Evolutionary conservation across 2,329 filamentous ascomycete species (phyloP).

Genomic region (Lomentospora prolificans): DNA sequence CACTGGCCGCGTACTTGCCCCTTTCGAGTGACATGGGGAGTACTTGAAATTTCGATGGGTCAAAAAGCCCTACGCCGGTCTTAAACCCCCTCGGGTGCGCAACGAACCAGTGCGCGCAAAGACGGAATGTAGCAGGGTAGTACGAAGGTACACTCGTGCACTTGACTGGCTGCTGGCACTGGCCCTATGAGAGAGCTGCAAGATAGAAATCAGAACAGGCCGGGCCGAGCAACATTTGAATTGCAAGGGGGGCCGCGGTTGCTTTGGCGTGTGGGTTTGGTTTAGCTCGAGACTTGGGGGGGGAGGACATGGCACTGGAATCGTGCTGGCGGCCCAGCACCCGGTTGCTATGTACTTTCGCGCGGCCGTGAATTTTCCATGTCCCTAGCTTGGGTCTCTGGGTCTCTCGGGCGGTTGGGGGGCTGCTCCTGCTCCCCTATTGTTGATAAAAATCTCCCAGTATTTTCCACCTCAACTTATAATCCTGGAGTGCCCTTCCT

Average conservation of each 20-base stretch:
- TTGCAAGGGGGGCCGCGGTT: not conserved
- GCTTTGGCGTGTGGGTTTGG: not conserved
- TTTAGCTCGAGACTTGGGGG: not conserved
- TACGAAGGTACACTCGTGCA: too few relatives aligned
- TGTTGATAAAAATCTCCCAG: not conserved
- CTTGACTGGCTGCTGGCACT: too few relatives aligned
- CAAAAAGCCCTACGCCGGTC: too few relatives aligned
- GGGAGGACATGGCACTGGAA: too few relatives aligned
- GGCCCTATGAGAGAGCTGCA: not conserved
- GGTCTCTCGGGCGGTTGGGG: too few relatives aligned
- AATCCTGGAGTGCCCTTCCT: not conserved
- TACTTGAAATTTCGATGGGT: too few relatives aligned
- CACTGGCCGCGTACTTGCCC: too few relatives aligned
- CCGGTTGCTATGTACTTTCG: not conserved
- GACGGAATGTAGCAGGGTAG: too few relatives aligned
- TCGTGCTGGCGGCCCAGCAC: too few relatives aligned
- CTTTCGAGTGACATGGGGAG: too few relatives aligned
- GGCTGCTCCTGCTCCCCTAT: not conserved
- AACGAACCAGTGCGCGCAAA: too few relatives aligned
- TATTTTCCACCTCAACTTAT: not conserved
- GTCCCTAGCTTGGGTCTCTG: not conserved
- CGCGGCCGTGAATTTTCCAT: not conserved
- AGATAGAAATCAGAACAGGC: not conserved
- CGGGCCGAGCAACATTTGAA: not conserved
- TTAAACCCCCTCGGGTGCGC: too few relatives aligned